phyloP scores from a whole-genome alignment of 208 protist genomes.

The Trypanosoma grayi region DNA sequence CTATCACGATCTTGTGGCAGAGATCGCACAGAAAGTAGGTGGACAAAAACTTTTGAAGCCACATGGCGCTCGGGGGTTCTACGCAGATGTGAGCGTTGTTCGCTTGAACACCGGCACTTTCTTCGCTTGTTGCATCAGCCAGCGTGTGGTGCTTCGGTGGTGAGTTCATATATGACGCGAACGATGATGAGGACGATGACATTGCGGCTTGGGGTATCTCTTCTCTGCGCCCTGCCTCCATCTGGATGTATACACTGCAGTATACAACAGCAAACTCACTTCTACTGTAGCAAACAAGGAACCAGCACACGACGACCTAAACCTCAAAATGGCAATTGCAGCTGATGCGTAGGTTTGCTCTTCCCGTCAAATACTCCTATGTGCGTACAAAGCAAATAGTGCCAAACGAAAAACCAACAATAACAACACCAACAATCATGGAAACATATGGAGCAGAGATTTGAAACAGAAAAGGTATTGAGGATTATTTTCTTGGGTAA shows the following conservation, averaged over 20 bases:
- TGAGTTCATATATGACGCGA: constrained; percentile 15
- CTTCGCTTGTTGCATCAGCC: not conserved
- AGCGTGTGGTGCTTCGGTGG: not conserved
- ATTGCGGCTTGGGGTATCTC: constrained; percentile 1
- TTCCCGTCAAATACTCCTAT: not conserved
- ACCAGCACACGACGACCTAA: not conserved
- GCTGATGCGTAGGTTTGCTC: not conserved
- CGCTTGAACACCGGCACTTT: not conserved
- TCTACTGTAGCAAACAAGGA: constrained; percentile 8
- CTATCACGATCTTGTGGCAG: constrained; percentile 41
- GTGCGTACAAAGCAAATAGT: not conserved
- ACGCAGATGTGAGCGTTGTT: not conserved
- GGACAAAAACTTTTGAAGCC: constrained; percentile 34
- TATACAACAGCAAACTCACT: constrained; percentile 7
- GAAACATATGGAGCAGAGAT: not conserved
- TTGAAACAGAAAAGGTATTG: too few species aligned
- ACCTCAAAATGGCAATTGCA: not conserved
- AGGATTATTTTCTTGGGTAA: too few species aligned
- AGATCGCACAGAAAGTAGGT: constrained; percentile 43
- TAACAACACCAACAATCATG: not conserved
- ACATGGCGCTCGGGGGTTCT: constrained; percentile 8
- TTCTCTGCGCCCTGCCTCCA: constrained; percentile 15
- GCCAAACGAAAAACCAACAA: too few species aligned
- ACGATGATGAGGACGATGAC: constrained; percentile 19
- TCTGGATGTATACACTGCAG: not conserved